Percentiles rank a stretch among this genome's conserved stretches.
phyloP scores from a whole-genome alignment of 1,284 basidiomycete species.

The Apiotrichum sp. region DNA sequence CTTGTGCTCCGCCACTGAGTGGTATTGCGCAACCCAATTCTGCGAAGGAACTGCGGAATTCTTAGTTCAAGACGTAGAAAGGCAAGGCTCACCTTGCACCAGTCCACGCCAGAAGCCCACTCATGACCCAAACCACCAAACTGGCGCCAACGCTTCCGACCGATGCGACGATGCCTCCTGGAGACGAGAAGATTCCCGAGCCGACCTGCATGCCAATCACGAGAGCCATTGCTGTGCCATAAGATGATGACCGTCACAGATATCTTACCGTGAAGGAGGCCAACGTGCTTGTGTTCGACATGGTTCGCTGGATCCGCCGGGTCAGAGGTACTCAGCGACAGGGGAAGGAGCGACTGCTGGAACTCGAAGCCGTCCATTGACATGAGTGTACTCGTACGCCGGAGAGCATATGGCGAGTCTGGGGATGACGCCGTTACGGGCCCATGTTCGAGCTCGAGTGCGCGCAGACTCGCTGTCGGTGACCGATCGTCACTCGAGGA shows the following conservation, averaged over 20 bases:
- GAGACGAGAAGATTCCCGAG: constrained; percentile 87
- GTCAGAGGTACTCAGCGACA: constrained; percentile 55
- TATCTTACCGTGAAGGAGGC: constrained; percentile 63
- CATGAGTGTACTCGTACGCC: constrained; percentile 55
- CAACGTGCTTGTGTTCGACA: constrained; percentile 64
- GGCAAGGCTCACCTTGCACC: constrained; percentile 56
- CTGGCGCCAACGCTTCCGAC: constrained; percentile 79
- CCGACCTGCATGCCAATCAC: constrained; percentile 82
- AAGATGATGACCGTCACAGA: neutral
- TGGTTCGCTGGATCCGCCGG: constrained; percentile 55
- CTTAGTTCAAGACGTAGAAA: too few species aligned
- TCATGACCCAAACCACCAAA: constrained; percentile 68
- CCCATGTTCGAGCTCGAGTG: constrained; percentile 59
- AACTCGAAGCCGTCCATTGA: constrained; percentile 62
- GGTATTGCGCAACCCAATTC: constrained; percentile 60
- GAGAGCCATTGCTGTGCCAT: constrained; percentile 65
- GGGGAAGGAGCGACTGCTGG: constrained; percentile 65
- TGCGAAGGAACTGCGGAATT: constrained; percentile 63
- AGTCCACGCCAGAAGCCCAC: constrained; percentile 82
- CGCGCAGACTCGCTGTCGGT: constrained; percentile 64
- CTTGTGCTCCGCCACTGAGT: constrained; percentile 77
- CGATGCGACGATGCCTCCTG: constrained; percentile 82
- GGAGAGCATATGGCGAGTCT: constrained; percentile 1
- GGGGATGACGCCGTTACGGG: neutral
- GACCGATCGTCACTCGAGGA: constrained; percentile 45